Percentiles rank a stretch among this genome's conserved stretches.
Evolutionary conservation across 805 yeast genomes (phyloP).

Genomic region (Kregervanrija delftensis): DNA sequence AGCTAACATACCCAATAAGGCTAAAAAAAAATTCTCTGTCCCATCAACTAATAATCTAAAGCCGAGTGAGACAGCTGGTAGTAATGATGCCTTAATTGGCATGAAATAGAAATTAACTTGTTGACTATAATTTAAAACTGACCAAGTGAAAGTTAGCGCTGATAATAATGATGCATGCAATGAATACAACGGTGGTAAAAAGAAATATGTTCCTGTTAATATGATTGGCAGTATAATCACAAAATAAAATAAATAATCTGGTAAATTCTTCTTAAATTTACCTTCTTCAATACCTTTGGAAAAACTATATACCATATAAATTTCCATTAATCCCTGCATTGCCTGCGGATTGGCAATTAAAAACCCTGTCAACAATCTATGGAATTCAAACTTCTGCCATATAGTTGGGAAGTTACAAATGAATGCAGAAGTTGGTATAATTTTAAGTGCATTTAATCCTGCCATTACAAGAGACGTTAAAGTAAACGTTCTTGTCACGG

Average conservation of each 20-base stretch:
- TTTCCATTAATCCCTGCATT: slow-evolving; percentile 41
- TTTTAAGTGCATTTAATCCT: slow-evolving; percentile 30
- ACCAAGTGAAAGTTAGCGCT: slow-evolving; percentile 58
- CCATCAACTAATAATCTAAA: slow-evolving; percentile 41
- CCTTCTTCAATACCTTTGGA: slow-evolving; percentile 50
- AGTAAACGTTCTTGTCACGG: slow-evolving; percentile 53
- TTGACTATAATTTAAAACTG: slow-evolving; percentile 46
- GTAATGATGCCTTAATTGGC: slow-evolving; percentile 49
- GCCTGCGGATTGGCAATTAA: slow-evolving; percentile 36
- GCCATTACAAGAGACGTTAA: slow-evolving; percentile 40
- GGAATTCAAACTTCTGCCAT: slow-evolving; percentile 31
- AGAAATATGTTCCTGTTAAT: slow-evolving; percentile 25
- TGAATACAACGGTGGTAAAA: slow-evolving; percentile 24
- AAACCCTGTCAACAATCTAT: slow-evolving; percentile 45
- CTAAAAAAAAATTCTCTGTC: slow-evolving; percentile 31
- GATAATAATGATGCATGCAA: slow-evolving; percentile 37
- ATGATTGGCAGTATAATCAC: slow-evolving; percentile 43
- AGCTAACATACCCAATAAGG: slow-evolving; percentile 44
- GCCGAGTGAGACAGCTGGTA: slow-evolving; percentile 38
- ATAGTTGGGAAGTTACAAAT: slow-evolving; percentile 27
- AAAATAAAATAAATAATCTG: slow-evolving; percentile 52
- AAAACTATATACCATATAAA: slow-evolving; percentile 51
- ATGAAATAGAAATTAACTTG: slow-evolving; percentile 46
- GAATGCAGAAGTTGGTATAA: slow-evolving; percentile 18
- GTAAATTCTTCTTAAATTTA: slow-evolving; percentile 39